Conservation (phyloP, 2,329 filamentous ascomycete species). For the Thelonectria blattea region DNA sequence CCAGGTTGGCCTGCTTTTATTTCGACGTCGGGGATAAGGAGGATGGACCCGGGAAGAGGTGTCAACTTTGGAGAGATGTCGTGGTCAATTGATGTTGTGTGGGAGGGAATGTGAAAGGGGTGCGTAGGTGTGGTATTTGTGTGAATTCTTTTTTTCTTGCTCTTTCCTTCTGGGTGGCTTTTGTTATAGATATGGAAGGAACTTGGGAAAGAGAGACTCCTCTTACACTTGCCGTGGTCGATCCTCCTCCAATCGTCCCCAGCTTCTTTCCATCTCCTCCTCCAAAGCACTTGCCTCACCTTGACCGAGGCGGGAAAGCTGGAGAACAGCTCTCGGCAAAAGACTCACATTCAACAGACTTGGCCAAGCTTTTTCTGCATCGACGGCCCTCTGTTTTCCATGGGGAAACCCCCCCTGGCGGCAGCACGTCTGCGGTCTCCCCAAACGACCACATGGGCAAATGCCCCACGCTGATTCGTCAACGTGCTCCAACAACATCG, state of each 20-base stretch:
- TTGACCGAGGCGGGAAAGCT: not conserved
- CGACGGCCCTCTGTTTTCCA: conserved; percentile 9
- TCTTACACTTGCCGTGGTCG: not conserved
- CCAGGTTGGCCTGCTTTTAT: conserved; percentile 10
- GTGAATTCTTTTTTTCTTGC: not conserved
- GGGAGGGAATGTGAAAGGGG: not conserved
- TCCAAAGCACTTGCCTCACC: not conserved
- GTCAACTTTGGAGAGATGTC: not conserved
- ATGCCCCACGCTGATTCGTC: conserved; percentile 44
- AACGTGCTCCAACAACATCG: conserved; percentile 41
- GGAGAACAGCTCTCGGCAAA: not conserved
- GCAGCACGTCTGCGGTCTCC: conserved; percentile 12
- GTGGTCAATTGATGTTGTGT: conserved; percentile 4
- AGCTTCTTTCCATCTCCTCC: not conserved
- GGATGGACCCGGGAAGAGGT: not conserved
- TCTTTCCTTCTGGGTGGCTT: not conserved
- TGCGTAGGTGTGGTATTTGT: not conserved
- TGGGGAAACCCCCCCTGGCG: conserved; percentile 23
- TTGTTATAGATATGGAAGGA: not conserved
- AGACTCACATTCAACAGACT: conserved; percentile 18
- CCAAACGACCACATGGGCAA: conserved; percentile 44
- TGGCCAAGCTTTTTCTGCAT: conserved; percentile 30
- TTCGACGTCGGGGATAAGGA: conserved; percentile 14
- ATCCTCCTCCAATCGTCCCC: not conserved
- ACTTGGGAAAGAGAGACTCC: not conserved